Percentiles rank a stretch among this genome's conserved stretches.
Evolutionary conservation across 306 rosid genomes (phyloP).

Genomic region (Glycine soja): DNA sequence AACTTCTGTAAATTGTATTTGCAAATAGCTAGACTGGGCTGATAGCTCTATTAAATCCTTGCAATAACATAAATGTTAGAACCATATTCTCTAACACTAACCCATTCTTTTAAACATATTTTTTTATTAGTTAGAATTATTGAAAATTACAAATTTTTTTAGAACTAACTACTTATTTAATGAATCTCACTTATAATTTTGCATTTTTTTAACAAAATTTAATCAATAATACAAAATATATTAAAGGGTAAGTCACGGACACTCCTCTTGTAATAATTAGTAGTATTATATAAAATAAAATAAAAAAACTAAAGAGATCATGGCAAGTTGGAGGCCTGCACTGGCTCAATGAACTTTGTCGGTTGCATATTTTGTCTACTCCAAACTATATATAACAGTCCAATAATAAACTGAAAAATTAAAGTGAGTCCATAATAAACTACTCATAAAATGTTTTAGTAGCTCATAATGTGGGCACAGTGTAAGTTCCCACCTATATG

Average conservation of each 20-base stretch:
- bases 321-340: not conserved
- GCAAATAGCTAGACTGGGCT: not conserved
- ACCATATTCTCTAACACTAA: too few species aligned
- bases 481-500: not conserved
- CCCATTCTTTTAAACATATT: too few species aligned
- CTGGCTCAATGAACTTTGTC: not conserved
- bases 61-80: too few species aligned
- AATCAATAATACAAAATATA: too few species aligned
- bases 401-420: not conserved
- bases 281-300: not conserved
- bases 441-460: not conserved
- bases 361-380: conserved; percentile 13
- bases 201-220: not conserved
- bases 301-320: not conserved
- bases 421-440: not conserved
- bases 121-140: too few species aligned
- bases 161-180: too few species aligned
- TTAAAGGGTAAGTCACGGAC: too few species aligned
- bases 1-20: too few species aligned
- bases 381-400: not conserved
- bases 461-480: not conserved
- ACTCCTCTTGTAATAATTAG: not conserved
- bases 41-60: not conserved
- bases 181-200: too few species aligned
- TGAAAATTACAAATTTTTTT: too few species aligned